phyloP scores from a whole-genome alignment of 2,329 filamentous ascomycete species.

The Amylocarpus encephaloides region DNA sequence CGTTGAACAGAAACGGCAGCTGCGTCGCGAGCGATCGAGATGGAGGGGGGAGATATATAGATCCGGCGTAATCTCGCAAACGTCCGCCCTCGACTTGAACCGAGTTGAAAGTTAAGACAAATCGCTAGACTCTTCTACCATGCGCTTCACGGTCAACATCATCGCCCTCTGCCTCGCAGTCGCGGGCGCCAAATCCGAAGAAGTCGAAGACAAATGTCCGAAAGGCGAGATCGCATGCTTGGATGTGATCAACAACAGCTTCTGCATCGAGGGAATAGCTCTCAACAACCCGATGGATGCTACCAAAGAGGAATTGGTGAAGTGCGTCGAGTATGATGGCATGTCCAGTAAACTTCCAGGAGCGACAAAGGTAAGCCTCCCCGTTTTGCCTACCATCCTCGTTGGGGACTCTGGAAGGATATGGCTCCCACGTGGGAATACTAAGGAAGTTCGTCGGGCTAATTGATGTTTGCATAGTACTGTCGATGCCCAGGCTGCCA shows the following conservation, averaged over 20 bases:
- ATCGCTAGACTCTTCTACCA: background rate
- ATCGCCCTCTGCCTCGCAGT: constrained; percentile 1
- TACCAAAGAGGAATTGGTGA: constrained; percentile 11
- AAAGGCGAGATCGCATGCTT: constrained; percentile 5
- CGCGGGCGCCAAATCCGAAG: background rate
- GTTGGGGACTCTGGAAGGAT: no score
- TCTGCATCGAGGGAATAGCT: constrained; percentile 11
- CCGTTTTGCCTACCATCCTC: no score
- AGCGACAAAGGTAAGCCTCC: constrained; percentile 8
- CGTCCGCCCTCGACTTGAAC: background rate
- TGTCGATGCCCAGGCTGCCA: constrained; percentile 16
- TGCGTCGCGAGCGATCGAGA: no score
- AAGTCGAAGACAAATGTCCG: constrained; percentile 1
- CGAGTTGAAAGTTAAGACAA: background rate
- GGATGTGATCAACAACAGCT: constrained; percentile 7
- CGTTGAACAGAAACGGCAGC: no score
- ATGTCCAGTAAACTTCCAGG: constrained; percentile 9
- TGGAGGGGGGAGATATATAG: no score
- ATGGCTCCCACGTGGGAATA: no score
- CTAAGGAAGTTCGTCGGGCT: background rate
- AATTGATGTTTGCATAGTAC: constrained; percentile 5
- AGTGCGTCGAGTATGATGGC: constrained; percentile 9
- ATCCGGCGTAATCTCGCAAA: background rate
- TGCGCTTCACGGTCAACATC: constrained; percentile 4
- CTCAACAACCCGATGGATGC: constrained; percentile 1